Percentiles rank a stretch among this genome's conserved stretches.
These are phyloP conservation scores for Parachlorella kessleri DNA, from an alignment of 139 green algal genomes.

Conservation along the genomic window DNA sequence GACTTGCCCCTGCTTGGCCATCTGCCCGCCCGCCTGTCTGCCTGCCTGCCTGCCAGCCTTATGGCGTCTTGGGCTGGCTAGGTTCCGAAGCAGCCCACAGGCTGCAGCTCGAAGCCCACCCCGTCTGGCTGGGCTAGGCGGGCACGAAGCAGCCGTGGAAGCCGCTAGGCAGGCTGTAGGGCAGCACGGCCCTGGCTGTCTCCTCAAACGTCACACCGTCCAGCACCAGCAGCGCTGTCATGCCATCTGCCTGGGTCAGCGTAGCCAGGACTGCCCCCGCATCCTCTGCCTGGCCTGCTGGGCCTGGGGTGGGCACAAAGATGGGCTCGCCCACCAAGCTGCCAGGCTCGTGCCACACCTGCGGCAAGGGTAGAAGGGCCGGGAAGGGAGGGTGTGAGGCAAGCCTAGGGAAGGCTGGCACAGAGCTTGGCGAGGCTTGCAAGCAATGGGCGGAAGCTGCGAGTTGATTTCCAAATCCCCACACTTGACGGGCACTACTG, in stretches of 20 bases:
- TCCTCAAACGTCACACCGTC: constrained; percentile 65
- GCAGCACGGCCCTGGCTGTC: constrained; percentile 61
- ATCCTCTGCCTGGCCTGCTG: constrained; percentile 54
- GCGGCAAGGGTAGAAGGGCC: no score
- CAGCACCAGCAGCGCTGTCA: constrained; percentile 65
- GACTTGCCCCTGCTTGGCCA: no score
- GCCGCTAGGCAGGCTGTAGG: constrained; percentile 58
- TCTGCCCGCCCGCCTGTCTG: no score
- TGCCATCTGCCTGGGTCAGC: constrained; percentile 49
- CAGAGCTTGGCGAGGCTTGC: no score
- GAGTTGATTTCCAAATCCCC: no score
- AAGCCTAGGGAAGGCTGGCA: no score
- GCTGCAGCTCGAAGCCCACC: neutral
- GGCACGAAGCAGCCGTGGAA: constrained; percentile 77
- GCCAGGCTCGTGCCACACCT: constrained; percentile 66
- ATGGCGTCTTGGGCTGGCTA: neutral
- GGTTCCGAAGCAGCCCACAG: neutral
- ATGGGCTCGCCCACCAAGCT: constrained; percentile 53
- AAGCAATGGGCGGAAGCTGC: no score
- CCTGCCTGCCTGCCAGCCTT: no score
- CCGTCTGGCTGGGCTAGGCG: neutral
- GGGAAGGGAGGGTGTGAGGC: no score
- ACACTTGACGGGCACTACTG: no score
- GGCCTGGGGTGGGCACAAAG: constrained; percentile 63
- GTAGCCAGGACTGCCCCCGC: constrained; percentile 73